Evolutionary conservation across 805 yeast genomes (phyloP), one percentile per base, ranked within the genome.

Genomic region (Jamesozyma spencerorum): DNA sequence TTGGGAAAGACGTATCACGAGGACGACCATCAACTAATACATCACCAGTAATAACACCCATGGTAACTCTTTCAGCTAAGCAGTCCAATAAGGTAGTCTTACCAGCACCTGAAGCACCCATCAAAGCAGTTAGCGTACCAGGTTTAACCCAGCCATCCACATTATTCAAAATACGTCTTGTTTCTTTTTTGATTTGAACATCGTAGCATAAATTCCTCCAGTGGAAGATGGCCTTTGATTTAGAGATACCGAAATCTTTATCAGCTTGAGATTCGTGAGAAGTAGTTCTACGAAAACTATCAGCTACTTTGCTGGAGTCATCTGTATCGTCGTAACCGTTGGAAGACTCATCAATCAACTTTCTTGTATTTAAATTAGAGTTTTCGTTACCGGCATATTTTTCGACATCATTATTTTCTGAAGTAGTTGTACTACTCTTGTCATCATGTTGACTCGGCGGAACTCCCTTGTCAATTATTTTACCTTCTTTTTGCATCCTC

Each of bases 141-240:
- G 88, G 88, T 55, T 80, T 79, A 33, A 82, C 87, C 83, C 85
- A 82, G 37, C 90, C 92, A 55, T 80, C 85, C 42, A 83, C 84
- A 45, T 74, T 71, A 45, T 69, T 67, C 54, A 82, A 63, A 46
- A 82, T 73, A 44, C 78, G 69, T 54, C 86, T 69, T 20, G 75
- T 68, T 46, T 74, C 84, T 28, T 60, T 60, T 53, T 79, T 77
- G 49, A 78, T 76, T 53, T 74, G 69, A 43, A 83, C 77, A 47
- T 78, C 81, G 56, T 81, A 83, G 53, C 80, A 73, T 32, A 83
- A 77, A 55, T 83, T 72, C 60, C 75, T 74, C 94, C 94, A 83
- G 55, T 79, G 85, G 71, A 81, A 81, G 28, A 79, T 75, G 39
- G 75, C 77, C 15, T 61, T 62, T 36, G 58, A 57, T 42, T 48